Conservation (phyloP, 2,329 filamentous ascomycete species). For the Cladosporium sp. region DNA sequence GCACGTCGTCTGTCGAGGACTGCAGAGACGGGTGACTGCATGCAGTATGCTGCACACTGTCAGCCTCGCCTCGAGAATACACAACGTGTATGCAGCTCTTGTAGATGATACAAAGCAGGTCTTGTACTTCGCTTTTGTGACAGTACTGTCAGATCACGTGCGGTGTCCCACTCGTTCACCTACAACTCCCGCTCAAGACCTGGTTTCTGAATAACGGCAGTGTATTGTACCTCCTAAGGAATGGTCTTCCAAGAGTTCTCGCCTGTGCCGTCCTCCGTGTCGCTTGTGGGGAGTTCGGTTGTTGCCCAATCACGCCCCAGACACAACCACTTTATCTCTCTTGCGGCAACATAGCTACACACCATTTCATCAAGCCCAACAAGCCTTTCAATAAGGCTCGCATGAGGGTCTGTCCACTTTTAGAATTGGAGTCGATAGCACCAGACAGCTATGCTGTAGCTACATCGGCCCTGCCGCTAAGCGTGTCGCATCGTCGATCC, state of each 20-base stretch:
- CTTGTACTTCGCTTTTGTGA: neutral
- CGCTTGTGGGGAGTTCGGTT: neutral
- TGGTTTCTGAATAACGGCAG: too few relatives aligned
- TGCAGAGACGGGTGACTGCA: slow-evolving; percentile 3
- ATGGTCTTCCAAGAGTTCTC: neutral
- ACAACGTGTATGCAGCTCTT: neutral
- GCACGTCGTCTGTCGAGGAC: neutral
- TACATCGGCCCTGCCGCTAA: neutral
- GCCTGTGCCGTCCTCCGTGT: neutral
- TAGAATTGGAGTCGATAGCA: neutral
- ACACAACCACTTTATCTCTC: neutral
- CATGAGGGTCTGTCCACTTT: neutral
- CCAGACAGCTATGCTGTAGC: neutral
- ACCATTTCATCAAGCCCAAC: neutral
- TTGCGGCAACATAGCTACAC: neutral
- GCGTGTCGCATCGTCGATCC: neutral
- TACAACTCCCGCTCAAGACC: neutral
- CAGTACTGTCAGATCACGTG: neutral
- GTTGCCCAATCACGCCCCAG: neutral
- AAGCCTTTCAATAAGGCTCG: slow-evolving; percentile 6
- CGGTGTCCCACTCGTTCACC: neutral
- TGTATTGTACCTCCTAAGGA: too few relatives aligned
- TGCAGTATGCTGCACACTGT: neutral
- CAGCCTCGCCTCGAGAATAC: neutral
- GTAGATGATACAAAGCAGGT: neutral